These are phyloP conservation scores for Tolypocladium tundrense DNA, from an alignment of 2,329 filamentous ascomycete species.

Conservation along the genomic window DNA sequence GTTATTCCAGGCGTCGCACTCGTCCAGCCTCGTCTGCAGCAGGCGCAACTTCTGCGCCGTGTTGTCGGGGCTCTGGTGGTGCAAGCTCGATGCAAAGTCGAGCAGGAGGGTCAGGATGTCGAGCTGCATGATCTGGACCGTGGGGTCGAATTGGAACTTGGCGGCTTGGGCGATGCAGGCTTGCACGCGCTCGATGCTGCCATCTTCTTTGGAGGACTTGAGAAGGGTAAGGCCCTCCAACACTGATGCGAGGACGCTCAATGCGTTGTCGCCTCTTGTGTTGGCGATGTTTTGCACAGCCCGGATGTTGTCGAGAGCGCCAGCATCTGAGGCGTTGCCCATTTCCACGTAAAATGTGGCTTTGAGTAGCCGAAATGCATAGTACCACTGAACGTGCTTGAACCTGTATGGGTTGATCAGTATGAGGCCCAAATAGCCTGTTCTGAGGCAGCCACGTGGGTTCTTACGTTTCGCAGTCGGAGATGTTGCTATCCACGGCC, in stretches of 20 bases:
- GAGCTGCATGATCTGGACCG: constrained; percentile 55
- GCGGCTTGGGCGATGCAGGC: constrained; percentile 63
- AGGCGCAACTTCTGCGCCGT: constrained; percentile 49
- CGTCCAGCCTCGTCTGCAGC: constrained; percentile 53
- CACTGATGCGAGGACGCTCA: constrained; percentile 55
- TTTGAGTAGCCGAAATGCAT: constrained; percentile 66
- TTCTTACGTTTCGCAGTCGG: constrained; percentile 54
- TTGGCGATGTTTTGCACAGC: constrained; percentile 50
- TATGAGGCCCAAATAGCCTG: not conserved
- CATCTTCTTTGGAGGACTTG: constrained; percentile 49
- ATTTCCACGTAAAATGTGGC: constrained; percentile 57
- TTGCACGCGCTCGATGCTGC: constrained; percentile 61
- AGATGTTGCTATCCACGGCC: constrained; percentile 57
- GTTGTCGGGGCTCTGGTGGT: constrained; percentile 47
- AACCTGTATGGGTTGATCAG: constrained; percentile 28
- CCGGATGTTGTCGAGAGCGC: constrained; percentile 59
- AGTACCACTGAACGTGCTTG: constrained; percentile 62
- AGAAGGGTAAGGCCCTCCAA: constrained; percentile 63
- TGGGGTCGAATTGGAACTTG: constrained; percentile 57
- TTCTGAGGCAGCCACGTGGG: not conserved
- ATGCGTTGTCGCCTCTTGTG: constrained; percentile 49
- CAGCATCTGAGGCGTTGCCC: constrained; percentile 48
- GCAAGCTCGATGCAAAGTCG: constrained; percentile 60
- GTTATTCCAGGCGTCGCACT: constrained; percentile 38
- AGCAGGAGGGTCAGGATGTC: constrained; percentile 55